Evolutionary conservation across 176 grass and related monocot species (phyloP).

Genomic region (Avena atlantica): DNA sequence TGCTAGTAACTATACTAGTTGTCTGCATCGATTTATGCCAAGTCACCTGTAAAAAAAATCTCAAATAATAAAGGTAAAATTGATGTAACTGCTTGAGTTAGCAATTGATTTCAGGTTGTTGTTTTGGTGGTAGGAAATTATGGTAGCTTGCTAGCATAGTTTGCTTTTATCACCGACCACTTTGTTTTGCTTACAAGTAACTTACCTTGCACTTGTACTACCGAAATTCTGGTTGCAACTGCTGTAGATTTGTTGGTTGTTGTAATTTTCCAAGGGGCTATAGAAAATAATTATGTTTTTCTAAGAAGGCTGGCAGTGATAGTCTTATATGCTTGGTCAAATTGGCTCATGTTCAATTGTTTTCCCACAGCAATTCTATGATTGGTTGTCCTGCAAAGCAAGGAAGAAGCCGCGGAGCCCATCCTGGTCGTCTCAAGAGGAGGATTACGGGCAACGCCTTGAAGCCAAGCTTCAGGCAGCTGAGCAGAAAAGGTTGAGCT

Average conservation of each 20-base stretch:
- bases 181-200: slow-evolving; percentile 52
- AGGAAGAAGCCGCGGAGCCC: slow-evolving; percentile 93
- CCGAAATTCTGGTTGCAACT: slow-evolving; percentile 35
- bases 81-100: slow-evolving; percentile 2
- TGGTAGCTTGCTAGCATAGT: slow-evolving; percentile 33
- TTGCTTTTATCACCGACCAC: slow-evolving; percentile 46
- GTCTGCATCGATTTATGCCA: slow-evolving; percentile 6
- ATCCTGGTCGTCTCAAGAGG: slow-evolving; percentile 97
- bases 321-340: background rate
- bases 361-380: slow-evolving; percentile 87
- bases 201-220: slow-evolving; percentile 14
- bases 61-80: slow-evolving; percentile 13
- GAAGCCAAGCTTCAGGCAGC: slow-evolving; percentile 93
- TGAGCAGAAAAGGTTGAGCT: slow-evolving; percentile 92
- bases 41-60: background rate
- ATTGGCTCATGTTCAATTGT: slow-evolving; percentile 30
- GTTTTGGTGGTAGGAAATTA: slow-evolving; percentile 23
- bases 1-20: background rate
- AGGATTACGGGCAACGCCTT: slow-evolving; percentile 83
- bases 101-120: slow-evolving; percentile 21
- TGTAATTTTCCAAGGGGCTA: slow-evolving; percentile 17
- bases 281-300: background rate
- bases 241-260: slow-evolving; percentile 30
- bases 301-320: background rate
- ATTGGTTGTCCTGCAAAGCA: slow-evolving; percentile 94